These are phyloP conservation scores for Exophiala calicioides DNA, from an alignment of 2,329 filamentous ascomycete species.

Conservation along the genomic window DNA sequence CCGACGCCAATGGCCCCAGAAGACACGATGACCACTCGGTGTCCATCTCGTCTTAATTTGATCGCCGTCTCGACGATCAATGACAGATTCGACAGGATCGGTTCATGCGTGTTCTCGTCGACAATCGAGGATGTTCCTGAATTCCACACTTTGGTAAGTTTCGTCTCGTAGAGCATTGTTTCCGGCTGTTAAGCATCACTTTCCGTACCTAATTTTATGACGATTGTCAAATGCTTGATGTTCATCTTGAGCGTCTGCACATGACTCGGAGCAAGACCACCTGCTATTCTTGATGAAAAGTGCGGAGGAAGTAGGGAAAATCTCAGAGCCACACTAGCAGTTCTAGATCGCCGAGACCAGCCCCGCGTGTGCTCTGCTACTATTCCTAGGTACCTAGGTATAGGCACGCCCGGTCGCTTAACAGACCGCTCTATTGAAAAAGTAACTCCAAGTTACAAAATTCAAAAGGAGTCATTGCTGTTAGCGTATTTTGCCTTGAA, in stretches of 20 bases:
- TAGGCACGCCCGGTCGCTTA: no score
- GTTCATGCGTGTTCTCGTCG: constrained; percentile 91
- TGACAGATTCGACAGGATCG: constrained; percentile 84
- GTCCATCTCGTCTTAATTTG: constrained; percentile 82
- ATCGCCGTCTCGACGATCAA: constrained; percentile 93
- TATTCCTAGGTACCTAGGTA: no score
- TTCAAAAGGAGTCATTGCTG: no score
- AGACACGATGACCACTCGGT: constrained; percentile 92
- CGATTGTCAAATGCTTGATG: constrained; percentile 75
- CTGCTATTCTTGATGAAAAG: constrained; percentile 17
- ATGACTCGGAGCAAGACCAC: constrained; percentile 7
- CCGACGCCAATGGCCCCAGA: constrained; percentile 96
- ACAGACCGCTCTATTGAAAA: no score
- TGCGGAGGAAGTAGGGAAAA: no score
- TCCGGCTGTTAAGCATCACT: background rate
- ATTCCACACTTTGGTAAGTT: constrained; percentile 18
- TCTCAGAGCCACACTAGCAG: no score
- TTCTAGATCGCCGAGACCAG: no score
- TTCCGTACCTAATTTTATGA: constrained; percentile 78
- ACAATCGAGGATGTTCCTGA: constrained; percentile 98
- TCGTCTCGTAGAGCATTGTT: constrained; percentile 7
- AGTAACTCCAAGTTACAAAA: no score
- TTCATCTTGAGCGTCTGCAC: constrained; percentile 33
- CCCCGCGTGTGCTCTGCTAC: no score
- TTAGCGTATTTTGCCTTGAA: no score